Evolutionary conservation across 495 filamentous ascomycete species (phyloP).

Genomic region (Penicillium angulare): DNA sequence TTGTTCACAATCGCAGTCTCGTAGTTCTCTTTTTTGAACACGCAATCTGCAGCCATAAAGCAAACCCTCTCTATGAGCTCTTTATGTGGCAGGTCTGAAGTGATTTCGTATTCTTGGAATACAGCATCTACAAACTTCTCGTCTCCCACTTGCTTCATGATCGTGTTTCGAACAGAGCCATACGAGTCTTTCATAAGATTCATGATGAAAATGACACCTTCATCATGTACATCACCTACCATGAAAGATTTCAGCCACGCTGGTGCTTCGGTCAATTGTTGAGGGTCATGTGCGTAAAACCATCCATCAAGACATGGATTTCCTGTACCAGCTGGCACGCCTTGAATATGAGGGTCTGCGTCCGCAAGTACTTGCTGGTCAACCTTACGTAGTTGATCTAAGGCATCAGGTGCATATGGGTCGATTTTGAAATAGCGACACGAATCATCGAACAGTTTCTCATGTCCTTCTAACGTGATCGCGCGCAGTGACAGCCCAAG

Average conservation of each 20-base stretch:
- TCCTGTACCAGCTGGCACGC: constrained; percentile 1
- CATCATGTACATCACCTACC: constrained; percentile 13
- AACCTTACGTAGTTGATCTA: constrained; percentile 9
- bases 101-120: constrained; percentile 6
- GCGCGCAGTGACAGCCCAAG: constrained; percentile 2
- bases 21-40: constrained; percentile 12
- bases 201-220: constrained; percentile 10
- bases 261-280: background rate
- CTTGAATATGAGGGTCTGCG: constrained; percentile 12
- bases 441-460: background rate
- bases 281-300: constrained; percentile 9
- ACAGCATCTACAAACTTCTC: constrained; percentile 5
- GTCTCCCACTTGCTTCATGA: constrained; percentile 3
- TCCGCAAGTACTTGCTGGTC: constrained; percentile 9
- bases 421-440: constrained; percentile 14
- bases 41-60: constrained; percentile 5
- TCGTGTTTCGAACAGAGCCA: constrained; percentile 1
- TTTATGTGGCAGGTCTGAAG: background rate
- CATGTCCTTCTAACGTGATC: constrained; percentile 4
- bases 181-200: constrained; percentile 10
- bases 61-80: constrained; percentile 1
- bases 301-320: constrained; percentile 16
- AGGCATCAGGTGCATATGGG: background rate
- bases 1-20: constrained; percentile 7
- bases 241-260: constrained; percentile 5